phyloP scores from a whole-genome alignment of 257 asterid genomes.

The Solanum pimpinellifolium region DNA sequence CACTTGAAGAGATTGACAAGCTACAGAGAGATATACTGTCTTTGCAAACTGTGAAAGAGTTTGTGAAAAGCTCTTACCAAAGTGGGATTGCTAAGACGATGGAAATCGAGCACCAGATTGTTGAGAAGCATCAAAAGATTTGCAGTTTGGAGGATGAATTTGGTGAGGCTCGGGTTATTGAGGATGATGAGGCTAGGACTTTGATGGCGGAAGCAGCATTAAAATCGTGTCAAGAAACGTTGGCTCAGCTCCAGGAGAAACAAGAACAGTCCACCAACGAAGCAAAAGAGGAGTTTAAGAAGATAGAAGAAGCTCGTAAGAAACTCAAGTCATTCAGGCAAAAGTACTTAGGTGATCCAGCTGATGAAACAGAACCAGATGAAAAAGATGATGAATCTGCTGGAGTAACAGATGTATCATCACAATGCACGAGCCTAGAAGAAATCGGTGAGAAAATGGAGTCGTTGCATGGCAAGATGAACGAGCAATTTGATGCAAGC shows the following conservation, averaged over 20 bases:
- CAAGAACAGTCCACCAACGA: slow-evolving; percentile 36
- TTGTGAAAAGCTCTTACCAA: slow-evolving; percentile 81
- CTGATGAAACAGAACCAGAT: slow-evolving; percentile 2
- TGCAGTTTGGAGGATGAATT: slow-evolving; percentile 62
- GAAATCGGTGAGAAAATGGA: slow-evolving; percentile 8
- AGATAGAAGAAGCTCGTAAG: slow-evolving; percentile 46
- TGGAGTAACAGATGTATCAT: background rate
- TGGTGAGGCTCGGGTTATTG: slow-evolving; percentile 46
- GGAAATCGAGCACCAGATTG: slow-evolving; percentile 70
- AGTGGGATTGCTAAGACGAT: slow-evolving; percentile 56
- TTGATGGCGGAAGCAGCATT: slow-evolving; percentile 89
- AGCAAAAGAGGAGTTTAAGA: slow-evolving; percentile 45
- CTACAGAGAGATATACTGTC: slow-evolving; percentile 70
- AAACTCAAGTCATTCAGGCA: slow-evolving; percentile 28
- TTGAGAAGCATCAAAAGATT: slow-evolving; percentile 63
- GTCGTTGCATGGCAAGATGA: slow-evolving; percentile 5
- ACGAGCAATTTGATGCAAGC: slow-evolving; percentile 13
- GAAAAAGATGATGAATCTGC: background rate
- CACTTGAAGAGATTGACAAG: slow-evolving; percentile 61
- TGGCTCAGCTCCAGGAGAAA: slow-evolving; percentile 48
- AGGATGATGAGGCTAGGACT: slow-evolving; percentile 70
- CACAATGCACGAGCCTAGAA: background rate
- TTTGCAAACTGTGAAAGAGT: slow-evolving; percentile 77
- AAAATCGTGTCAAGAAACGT: slow-evolving; percentile 68
- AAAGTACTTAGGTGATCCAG: slow-evolving; percentile 11